Evolutionary conservation across 2,329 filamentous ascomycete species (phyloP), one percentile per base, ranked within the genome.

Genomic region (Canariomyces notabilis): DNA sequence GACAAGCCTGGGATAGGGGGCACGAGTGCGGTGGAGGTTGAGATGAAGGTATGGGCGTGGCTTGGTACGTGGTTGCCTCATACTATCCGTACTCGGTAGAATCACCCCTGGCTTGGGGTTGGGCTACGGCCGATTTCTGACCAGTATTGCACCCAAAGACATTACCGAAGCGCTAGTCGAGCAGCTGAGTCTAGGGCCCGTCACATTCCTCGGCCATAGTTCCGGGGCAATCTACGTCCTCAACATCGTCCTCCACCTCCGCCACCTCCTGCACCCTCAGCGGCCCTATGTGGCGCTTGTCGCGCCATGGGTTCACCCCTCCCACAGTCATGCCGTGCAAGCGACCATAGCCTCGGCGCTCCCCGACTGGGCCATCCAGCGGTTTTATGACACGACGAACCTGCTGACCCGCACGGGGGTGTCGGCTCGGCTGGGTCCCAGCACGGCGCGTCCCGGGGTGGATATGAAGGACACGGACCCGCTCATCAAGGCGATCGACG

Each of bases 201-300:
- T 40, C 26, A 18, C 38, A 18, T 9, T 40, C 18, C 23, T 40
- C 15, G 38, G 38, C 26, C 26, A 32, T 26, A 40, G 16, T 16
- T 40, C 37, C 21, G 22, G 37, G 14, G 23, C 37, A 22, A 39
- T 39, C 23, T 39, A 39, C 22, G 20, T 31, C 23, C 37, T 39
- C 22, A 31, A 39, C 23, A 2, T 23, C 5, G 21, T 39, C 37
- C 37, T 31, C 22, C 37, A 31, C 11, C 37, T 39, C 23, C 22
- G 37, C 37, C 22, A 31, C 22, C 4, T 39, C 14, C 4, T 39
- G 22, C 36, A 38, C 21, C 36, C 20, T 3, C 15, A 20, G 2
- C 36, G 16, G 20, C 36, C 36, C 5, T 38, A 38, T 15, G 36
- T 22, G 8, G 36, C 36, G 15, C 36, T 38, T 22, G 23, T 38